These are phyloP conservation scores for Isatis lusitanica DNA, from an alignment of 441 rosid genomes.

Conservation along the genomic window DNA sequence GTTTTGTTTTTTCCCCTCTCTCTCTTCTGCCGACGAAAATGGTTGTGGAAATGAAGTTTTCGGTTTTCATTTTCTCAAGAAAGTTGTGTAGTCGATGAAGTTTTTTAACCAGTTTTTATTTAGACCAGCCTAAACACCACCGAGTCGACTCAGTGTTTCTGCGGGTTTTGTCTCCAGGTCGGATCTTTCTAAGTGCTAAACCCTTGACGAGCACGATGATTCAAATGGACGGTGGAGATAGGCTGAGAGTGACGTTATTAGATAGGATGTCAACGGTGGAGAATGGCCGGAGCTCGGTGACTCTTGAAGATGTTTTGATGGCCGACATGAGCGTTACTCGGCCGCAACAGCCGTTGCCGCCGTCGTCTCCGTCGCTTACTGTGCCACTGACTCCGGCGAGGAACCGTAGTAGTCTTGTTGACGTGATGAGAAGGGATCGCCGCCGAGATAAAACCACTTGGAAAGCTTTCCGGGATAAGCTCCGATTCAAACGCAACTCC, in stretches of 20 bases:
- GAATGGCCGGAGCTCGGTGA: constrained; percentile 37
- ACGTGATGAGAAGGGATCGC: constrained; percentile 51
- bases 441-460: constrained; percentile 45
- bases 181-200: too few relatives aligned
- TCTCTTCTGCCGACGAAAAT: not conserved
- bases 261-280: constrained; percentile 62
- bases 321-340: constrained; percentile 28
- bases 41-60: too few relatives aligned
- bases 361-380: not conserved
- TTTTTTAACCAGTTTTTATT: too few relatives aligned
- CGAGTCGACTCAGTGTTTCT: too few relatives aligned
- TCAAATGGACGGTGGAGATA: constrained; percentile 35
- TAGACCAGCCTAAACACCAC: too few relatives aligned
- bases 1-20: not conserved
- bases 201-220: not conserved
- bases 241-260: constrained; percentile 42
- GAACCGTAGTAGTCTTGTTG: constrained; percentile 48
- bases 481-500: constrained; percentile 64
- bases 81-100: not conserved
- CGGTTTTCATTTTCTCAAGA: not conserved
- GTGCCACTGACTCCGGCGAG: constrained; percentile 1
- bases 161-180: too few relatives aligned
- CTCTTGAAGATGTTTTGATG: constrained; percentile 45
- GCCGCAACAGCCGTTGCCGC: not conserved
- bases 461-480: constrained; percentile 64